Evolutionary conservation across 257 asterid species (phyloP).

Genomic region (Solanum pimpinellifolium): DNA sequence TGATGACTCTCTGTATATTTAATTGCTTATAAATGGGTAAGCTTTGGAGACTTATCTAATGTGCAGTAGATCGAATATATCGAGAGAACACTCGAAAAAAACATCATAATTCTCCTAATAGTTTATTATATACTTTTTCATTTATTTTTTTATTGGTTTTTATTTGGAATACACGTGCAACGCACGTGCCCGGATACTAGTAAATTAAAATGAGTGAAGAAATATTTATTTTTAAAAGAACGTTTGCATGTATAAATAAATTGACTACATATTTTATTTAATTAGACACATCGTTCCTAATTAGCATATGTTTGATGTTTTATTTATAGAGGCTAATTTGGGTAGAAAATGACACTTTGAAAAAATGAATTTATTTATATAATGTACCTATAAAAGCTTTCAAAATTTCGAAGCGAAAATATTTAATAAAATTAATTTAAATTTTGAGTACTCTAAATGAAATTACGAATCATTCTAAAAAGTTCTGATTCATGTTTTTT

Average conservation of each 20-base stretch:
- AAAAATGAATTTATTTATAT: background rate
- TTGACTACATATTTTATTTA: background rate
- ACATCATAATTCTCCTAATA: no score
- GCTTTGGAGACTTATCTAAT: no score
- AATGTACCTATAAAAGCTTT: background rate
- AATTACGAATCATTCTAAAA: background rate
- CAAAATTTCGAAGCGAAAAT: background rate
- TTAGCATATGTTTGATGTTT: background rate
- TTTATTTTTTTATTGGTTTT: no score
- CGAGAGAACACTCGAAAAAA: no score
- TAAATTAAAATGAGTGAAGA: no score
- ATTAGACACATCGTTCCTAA: background rate
- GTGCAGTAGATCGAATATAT: no score
- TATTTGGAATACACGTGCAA: no score
- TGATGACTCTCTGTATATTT: no score
- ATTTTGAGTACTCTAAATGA: fast-evolving
- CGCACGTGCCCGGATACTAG: no score
- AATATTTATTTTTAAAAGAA: no score
- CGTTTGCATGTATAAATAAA: background rate
- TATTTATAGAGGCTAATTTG: background rate
- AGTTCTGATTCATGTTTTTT: background rate
- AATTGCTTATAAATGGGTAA: no score
- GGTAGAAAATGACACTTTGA: background rate
- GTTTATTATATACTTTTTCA: no score
- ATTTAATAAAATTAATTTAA: background rate